phyloP scores from a whole-genome alignment of 2,329 filamentous ascomycete genomes.

The Botrytis deweyae region DNA sequence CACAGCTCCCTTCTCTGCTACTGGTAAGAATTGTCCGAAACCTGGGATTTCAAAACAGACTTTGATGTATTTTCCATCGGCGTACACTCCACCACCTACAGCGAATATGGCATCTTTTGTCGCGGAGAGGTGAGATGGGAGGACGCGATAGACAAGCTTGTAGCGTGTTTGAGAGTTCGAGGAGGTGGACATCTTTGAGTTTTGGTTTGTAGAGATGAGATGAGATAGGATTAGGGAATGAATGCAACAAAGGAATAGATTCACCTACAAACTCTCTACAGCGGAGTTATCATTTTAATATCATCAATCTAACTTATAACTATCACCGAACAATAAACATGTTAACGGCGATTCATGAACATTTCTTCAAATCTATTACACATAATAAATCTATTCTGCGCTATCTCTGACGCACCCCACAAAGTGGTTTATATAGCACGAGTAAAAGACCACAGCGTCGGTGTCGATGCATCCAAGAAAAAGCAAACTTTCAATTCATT shows the following conservation, averaged over 20 bases:
- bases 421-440: not conserved
- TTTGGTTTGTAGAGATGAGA: not conserved
- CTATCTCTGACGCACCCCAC: not conserved
- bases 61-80: constrained; percentile 54
- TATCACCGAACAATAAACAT: not conserved
- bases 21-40: constrained; percentile 65
- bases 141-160: constrained; percentile 52
- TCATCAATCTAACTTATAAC: not conserved
- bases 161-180: constrained; percentile 29
- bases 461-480: not conserved
- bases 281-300: not conserved
- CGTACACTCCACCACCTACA: constrained; percentile 55
- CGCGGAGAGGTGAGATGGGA: constrained; percentile 44
- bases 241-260: not conserved
- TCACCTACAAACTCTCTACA: not conserved
- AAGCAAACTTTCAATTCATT: not conserved
- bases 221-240: not conserved
- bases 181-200: not conserved
- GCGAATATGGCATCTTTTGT: constrained; percentile 57
- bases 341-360: not conserved
- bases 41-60: constrained; percentile 53
- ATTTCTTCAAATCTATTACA: not conserved
- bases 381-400: not conserved
- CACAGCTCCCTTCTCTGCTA: constrained; percentile 52
- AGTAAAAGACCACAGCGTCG: not conserved